Evolutionary conservation across 257 asterid species (phyloP).

Genomic region (Penstemon davidsonii): DNA sequence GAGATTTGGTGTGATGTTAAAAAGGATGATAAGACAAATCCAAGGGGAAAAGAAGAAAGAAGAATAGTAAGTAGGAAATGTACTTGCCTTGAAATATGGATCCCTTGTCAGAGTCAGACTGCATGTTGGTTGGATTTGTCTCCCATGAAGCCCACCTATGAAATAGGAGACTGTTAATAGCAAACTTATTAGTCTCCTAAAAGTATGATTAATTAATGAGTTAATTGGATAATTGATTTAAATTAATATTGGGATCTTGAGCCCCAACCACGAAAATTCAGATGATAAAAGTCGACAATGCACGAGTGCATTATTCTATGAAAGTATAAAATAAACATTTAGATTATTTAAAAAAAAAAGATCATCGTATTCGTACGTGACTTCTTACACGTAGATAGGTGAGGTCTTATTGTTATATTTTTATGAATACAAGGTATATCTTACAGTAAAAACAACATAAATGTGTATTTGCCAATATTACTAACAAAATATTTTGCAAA

Average conservation of each 20-base stretch:
- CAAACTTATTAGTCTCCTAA: slow-evolving; percentile 9
- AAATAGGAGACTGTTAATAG: slow-evolving; percentile 21
- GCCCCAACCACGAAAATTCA: slow-evolving; percentile 6
- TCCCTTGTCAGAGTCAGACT: slow-evolving; percentile 28
- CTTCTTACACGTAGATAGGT: too few relatives aligned
- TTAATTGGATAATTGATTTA: slow-evolving; percentile 3
- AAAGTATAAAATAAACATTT: too few relatives aligned
- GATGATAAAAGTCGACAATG: too few relatives aligned
- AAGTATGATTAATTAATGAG: slow-evolving; percentile 3
- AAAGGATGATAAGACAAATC: slow-evolving; percentile 29
- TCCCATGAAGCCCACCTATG: slow-evolving; percentile 26
- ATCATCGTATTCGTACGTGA: too few relatives aligned
- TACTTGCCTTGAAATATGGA: slow-evolving; percentile 25
- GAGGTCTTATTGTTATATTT: too few relatives aligned
- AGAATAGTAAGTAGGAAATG: neutral
- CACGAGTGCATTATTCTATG: too few relatives aligned
- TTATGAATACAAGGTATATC: too few relatives aligned
- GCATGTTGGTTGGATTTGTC: slow-evolving; percentile 37
- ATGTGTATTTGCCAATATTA: too few relatives aligned
- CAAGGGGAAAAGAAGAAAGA: slow-evolving; percentile 20
- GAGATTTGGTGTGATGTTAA: slow-evolving; percentile 20
- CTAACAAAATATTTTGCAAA: too few relatives aligned
- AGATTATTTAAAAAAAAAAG: too few relatives aligned
- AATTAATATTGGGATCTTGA: slow-evolving; percentile 43
- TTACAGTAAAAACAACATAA: too few relatives aligned